Percentiles rank a stretch among this genome's conserved stretches.
These are phyloP conservation scores for Ampelomyces quisqualis DNA, from an alignment of 2,329 filamentous ascomycete species.

Conservation along the genomic window DNA sequence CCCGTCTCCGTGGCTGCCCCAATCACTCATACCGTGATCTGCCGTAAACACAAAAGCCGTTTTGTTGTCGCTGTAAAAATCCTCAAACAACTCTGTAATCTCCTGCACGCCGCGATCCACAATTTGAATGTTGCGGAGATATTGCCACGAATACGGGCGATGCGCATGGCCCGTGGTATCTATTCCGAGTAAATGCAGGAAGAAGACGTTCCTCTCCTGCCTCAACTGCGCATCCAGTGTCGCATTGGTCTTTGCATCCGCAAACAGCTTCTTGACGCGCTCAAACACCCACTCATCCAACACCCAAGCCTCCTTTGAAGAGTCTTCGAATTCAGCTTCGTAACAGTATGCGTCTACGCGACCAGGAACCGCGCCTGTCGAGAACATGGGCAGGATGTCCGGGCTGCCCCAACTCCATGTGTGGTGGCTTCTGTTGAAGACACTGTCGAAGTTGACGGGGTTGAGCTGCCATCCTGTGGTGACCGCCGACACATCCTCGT, in stretches of 20 bases:
- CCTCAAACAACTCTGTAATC: constrained; percentile 75
- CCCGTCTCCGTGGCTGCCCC: constrained; percentile 97
- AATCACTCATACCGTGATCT: constrained; percentile 98
- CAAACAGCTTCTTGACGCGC: constrained; percentile 83
- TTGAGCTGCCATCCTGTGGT: constrained; percentile 98
- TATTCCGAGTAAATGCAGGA: constrained; percentile 86
- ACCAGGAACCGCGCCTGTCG: constrained; percentile 84
- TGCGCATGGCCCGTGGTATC: constrained; percentile 87
- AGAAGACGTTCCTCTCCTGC: constrained; percentile 89
- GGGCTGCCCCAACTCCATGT: constrained; percentile 99
- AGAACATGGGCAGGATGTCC: constrained; percentile 96
- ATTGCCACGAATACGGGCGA: constrained; percentile 92
- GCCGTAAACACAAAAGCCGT: constrained; percentile 97
- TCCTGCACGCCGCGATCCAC: constrained; percentile 89
- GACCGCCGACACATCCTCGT: constrained; percentile 96
- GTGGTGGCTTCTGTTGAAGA: constrained; percentile 94
- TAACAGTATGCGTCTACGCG: constrained; percentile 87
- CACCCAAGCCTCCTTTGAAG: constrained; percentile 74
- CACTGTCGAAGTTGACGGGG: constrained; percentile 96
- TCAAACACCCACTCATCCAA: constrained; percentile 97
- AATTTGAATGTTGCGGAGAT: constrained; percentile 89
- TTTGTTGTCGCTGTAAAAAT: constrained; percentile 78
- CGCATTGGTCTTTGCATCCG: constrained; percentile 72
- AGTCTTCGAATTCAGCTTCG: constrained; percentile 82
- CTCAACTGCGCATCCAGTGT: constrained; percentile 71